A percentile compares a stretch with the other conserved stretches of the same genome.
These are phyloP conservation scores for Aspergillus hiratsukae DNA, from an alignment of 2,329 filamentous ascomycete genomes.

Conservation along the genomic window DNA sequence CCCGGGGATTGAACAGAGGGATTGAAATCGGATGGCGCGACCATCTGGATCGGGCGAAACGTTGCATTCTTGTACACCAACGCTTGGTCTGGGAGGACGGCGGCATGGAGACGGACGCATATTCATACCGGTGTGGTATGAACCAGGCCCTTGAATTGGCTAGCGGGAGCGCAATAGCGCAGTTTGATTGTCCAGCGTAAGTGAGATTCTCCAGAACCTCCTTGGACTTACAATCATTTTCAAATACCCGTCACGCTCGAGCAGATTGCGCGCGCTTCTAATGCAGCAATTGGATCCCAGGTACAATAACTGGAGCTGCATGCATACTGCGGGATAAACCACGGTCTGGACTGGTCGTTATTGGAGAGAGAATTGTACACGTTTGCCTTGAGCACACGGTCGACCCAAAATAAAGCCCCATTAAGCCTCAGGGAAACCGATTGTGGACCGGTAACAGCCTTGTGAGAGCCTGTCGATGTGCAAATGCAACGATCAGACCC, in stretches of 20 bases:
- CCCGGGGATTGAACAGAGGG: not conserved
- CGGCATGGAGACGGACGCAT: not conserved
- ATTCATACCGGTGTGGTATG: not conserved
- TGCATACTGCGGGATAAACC: constrained; percentile 7
- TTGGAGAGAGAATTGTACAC: constrained; percentile 11
- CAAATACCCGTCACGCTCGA: constrained; percentile 6
- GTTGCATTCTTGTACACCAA: not conserved
- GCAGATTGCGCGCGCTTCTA: constrained; percentile 5
- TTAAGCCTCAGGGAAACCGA: no score
- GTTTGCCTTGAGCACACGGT: constrained; percentile 8
- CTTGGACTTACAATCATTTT: not conserved
- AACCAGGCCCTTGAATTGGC: not conserved
- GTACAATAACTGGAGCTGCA: constrained; percentile 10
- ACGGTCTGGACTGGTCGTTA: constrained; percentile 3
- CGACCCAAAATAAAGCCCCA: not conserved
- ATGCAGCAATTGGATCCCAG: constrained; percentile 6
- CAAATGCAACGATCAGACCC: no score
- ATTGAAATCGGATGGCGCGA: not conserved
- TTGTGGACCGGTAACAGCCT: no score
- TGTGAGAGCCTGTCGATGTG: no score
- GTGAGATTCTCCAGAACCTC: not conserved
- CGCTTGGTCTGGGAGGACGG: not conserved
- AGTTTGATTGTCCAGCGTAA: not conserved
- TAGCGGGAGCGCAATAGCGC: not conserved
- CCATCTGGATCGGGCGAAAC: not conserved